phyloP scores from a whole-genome alignment of 1,284 basidiomycete genomes.

The Heterobasidion parviporum region DNA sequence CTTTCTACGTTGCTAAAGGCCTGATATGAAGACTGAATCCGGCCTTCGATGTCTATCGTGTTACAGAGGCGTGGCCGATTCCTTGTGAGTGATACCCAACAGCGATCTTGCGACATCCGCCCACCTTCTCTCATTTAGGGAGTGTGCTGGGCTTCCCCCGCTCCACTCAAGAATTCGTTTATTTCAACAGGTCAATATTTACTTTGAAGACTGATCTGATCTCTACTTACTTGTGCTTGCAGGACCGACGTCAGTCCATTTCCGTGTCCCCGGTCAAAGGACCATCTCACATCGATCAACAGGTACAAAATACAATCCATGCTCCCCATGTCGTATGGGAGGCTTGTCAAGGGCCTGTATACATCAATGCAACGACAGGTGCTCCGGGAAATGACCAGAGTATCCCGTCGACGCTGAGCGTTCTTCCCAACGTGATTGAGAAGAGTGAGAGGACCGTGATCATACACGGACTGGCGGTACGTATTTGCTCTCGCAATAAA shows the following conservation, averaged over 20 bases:
- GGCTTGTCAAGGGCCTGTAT: slow-evolving; percentile 37
- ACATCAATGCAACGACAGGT: slow-evolving; percentile 29
- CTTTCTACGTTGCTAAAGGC: not conserved
- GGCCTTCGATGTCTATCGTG: slow-evolving; percentile 38
- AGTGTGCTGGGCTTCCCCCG: slow-evolving; percentile 50
- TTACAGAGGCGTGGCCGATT: slow-evolving; percentile 26
- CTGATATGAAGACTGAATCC: slow-evolving; percentile 37
- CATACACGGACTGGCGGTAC: slow-evolving; percentile 15
- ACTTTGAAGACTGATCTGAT: not conserved
- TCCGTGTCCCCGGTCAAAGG: not conserved
- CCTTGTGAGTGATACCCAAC: slow-evolving; percentile 16
- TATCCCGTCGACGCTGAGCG: slow-evolving; percentile 28
- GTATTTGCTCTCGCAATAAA: not conserved
- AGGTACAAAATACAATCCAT: slow-evolving; percentile 55
- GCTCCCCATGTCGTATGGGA: slow-evolving; percentile 49
- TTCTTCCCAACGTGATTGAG: slow-evolving; percentile 31
- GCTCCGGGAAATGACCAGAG: slow-evolving; percentile 23
- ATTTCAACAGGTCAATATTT: slow-evolving; percentile 20
- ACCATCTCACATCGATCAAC: not conserved
- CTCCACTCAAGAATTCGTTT: slow-evolving; percentile 41
- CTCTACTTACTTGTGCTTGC: not conserved
- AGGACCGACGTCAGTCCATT: slow-evolving; percentile 13
- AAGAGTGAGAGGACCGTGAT: slow-evolving; percentile 31
- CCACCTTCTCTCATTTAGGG: slow-evolving; percentile 23
- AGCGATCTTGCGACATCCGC: not conserved